Conservation (phyloP, 2,329 filamentous ascomycete species). For the Talaromyces sp. region DNA sequence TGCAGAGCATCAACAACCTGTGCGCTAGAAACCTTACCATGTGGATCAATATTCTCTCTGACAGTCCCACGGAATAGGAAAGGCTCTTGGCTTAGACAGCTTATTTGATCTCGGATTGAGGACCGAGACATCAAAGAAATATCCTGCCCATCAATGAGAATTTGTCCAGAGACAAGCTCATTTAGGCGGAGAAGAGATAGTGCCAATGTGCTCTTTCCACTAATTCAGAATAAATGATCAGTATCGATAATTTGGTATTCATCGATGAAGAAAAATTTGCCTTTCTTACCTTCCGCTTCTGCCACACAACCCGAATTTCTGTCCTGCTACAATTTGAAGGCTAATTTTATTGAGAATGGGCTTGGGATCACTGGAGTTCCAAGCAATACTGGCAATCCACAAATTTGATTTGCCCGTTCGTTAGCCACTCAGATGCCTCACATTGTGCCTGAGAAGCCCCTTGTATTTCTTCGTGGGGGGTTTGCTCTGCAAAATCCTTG, state of each 20-base stretch:
- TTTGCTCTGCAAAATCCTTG: conserved; percentile 51
- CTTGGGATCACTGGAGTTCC: conserved; percentile 4
- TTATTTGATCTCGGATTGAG: conserved; percentile 22
- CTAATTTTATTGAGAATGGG: conserved; percentile 30
- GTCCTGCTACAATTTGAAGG: conserved; percentile 28
- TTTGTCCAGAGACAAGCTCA: conserved; percentile 27
- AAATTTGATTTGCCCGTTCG: conserved; percentile 24
- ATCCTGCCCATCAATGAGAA: conserved; percentile 30
- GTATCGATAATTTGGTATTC: neutral
- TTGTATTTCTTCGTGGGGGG: conserved; percentile 19
- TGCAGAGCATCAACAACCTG: conserved; percentile 27
- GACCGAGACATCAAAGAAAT: conserved; percentile 20
- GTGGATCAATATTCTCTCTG: conserved; percentile 34
- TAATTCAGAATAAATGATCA: neutral
- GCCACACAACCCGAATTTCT: conserved; percentile 41
- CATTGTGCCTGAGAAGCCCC: neutral
- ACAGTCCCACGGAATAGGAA: conserved; percentile 27
- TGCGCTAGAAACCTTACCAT: conserved; percentile 18
- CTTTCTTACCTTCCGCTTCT: conserved; percentile 29
- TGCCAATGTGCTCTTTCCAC: conserved; percentile 26
- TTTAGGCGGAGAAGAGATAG: conserved; percentile 30
- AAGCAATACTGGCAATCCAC: conserved; percentile 19
- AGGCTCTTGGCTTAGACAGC: conserved; percentile 31
- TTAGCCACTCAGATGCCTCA: conserved; percentile 23
- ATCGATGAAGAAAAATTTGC: neutral